Conservation (phyloP, 148 eudicot genomes). For the Cornus suecica region DNA sequence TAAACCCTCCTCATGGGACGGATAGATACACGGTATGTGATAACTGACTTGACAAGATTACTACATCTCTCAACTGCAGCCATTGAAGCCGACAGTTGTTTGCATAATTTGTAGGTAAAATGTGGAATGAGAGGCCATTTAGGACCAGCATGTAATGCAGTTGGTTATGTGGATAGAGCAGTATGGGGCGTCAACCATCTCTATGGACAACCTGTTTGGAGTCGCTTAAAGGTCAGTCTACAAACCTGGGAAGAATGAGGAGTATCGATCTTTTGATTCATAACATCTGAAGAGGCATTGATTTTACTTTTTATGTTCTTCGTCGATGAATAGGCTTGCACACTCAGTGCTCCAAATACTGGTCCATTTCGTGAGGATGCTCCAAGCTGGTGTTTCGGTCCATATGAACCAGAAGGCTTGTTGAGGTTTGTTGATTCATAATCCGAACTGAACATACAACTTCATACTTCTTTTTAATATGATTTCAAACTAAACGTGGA, state of each 20-base stretch:
- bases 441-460: neutral
- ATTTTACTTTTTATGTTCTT: neutral
- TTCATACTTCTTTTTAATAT: neutral
- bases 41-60: neutral
- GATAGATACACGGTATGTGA: constrained; percentile 30
- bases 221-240: constrained; percentile 35
- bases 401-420: constrained; percentile 58
- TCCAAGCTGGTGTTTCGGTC: constrained; percentile 47
- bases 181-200: constrained; percentile 62
- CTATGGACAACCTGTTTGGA: constrained; percentile 37
- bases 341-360: constrained; percentile 32
- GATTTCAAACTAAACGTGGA: constrained; percentile 5
- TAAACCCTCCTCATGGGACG: constrained; percentile 10
- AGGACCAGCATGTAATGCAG: constrained; percentile 59
- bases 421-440: constrained; percentile 31
- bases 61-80: neutral
- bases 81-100: neutral
- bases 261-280: neutral
- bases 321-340: constrained; percentile 36
- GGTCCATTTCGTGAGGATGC: constrained; percentile 44
- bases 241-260: neutral
- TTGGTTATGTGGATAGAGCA: constrained; percentile 49
- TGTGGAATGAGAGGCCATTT: constrained; percentile 63
- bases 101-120: constrained; percentile 30
- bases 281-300: neutral